Evolutionary conservation across 352 stramenopile genomes (phyloP).

Genomic region (Vaucheria bursata): DNA sequence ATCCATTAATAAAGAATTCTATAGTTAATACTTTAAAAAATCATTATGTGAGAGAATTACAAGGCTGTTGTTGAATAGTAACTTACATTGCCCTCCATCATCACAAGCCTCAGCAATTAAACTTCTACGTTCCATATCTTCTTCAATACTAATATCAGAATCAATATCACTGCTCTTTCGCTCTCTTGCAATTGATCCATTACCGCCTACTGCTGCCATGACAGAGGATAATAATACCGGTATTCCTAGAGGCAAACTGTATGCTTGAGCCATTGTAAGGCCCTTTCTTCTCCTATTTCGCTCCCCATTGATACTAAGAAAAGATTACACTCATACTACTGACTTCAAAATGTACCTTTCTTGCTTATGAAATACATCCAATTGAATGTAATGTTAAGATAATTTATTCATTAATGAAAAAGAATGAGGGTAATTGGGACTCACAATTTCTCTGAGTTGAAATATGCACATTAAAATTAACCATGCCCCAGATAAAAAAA

Average conservation of each 20-base stretch:
- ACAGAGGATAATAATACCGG: background rate
- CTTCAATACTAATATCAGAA: too few relatives aligned
- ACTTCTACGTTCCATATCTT: too few relatives aligned
- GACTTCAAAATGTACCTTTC: background rate
- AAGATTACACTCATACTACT: background rate
- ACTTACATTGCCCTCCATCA: too few relatives aligned
- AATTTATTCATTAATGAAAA: background rate
- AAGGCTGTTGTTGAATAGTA: too few relatives aligned
- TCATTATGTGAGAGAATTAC: too few relatives aligned
- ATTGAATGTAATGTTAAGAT: background rate
- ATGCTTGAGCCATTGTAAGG: background rate
- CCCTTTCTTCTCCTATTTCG: background rate
- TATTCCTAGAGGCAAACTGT: background rate
- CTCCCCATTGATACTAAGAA: slow-evolving; percentile 2
- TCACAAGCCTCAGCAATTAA: too few relatives aligned
- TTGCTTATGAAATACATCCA: too few relatives aligned
- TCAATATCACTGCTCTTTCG: too few relatives aligned
- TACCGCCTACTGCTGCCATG: background rate
- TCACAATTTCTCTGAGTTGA: background rate
- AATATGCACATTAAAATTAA: background rate
- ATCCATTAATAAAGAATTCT: too few relatives aligned
- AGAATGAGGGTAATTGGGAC: background rate
- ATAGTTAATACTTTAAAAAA: too few relatives aligned
- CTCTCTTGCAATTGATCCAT: too few relatives aligned
- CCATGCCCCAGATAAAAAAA: background rate